Percentiles rank a stretch among this genome's conserved stretches.
Evolutionary conservation across 495 filamentous ascomycete species (phyloP).

Genomic region (Penicillium subrubescens): DNA sequence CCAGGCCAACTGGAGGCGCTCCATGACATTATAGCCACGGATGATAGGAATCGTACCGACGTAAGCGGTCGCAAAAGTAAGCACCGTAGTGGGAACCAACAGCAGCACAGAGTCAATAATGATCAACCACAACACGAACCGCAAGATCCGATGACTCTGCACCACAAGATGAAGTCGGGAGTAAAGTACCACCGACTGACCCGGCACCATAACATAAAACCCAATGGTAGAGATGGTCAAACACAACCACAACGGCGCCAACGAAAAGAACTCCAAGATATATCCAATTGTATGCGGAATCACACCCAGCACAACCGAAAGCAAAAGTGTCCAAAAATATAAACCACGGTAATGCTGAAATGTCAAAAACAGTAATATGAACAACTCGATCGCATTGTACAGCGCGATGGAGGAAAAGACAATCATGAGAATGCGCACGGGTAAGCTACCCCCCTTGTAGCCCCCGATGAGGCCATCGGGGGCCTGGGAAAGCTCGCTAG

Average conservation of each 20-base stretch:
- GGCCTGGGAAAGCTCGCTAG: constrained; percentile 20
- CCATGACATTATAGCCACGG: constrained; percentile 55
- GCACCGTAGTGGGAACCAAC: constrained; percentile 52
- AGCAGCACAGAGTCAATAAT: constrained; percentile 54
- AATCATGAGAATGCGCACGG: constrained; percentile 46
- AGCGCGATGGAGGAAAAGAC: constrained; percentile 52
- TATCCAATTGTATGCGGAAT: constrained; percentile 58
- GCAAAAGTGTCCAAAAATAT: constrained; percentile 54
- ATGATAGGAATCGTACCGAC: constrained; percentile 32
- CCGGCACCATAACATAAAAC: constrained; percentile 65
- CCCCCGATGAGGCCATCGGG: constrained; percentile 42
- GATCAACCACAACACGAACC: constrained; percentile 58
- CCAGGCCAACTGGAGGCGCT: constrained; percentile 59
- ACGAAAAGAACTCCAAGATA: constrained; percentile 54
- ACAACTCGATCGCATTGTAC: constrained; percentile 55
- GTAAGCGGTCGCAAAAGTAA: constrained; percentile 51
- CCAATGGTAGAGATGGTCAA: constrained; percentile 51
- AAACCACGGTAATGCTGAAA: constrained; percentile 49
- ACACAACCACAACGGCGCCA: constrained; percentile 39
- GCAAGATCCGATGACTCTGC: constrained; percentile 47
- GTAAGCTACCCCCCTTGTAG: constrained; percentile 29
- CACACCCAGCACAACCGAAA: constrained; percentile 49
- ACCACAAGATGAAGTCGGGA: constrained; percentile 65
- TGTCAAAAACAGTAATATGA: constrained; percentile 50
- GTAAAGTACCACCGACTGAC: constrained; percentile 68